Evolutionary conservation across 1,284 basidiomycete species (phyloP), one percentile per base, ranked within the genome.

Genomic region (Sparassis latifolia): DNA sequence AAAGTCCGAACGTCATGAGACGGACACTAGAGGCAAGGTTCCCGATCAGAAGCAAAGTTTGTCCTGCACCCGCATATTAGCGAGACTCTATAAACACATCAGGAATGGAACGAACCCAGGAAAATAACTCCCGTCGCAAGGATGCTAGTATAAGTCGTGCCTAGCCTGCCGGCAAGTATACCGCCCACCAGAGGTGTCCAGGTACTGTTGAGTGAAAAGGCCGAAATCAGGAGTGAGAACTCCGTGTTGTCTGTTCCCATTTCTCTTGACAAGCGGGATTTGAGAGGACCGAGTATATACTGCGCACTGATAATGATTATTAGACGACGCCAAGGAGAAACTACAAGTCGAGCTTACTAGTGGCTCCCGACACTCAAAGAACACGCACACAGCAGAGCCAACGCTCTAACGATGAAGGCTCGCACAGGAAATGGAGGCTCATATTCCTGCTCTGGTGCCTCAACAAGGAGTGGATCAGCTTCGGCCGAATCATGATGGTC

Each of bases 111-210:
- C 69, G 59, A 60, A 77, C 86, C 86, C 28, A 80, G 47, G 51
- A 89, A 76, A 29, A 90, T 82, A 28, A 84, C 70, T 0, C 82
- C 78, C 0, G 88, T 90, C 1, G 87, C 84, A 30, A 87, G 65
- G 41, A 90, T 82, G 52, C 85, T 83, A 0, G 83, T 80, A 40
- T 74, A 66, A 0, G 84, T 86, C 27, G 84, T 86, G 28, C 86
- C 86, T 3, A 90, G 73, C 47, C 75, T 75, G 52, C 81, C 82
- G 4, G 84, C 80, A 42, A 89, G 70, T 10, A 89, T 55, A 3
- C 85, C 84, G 10, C 82, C 85, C 0, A 88, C 73, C 3, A 90
- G 73, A 1, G 87, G 86, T 7, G 88, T 90, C 87, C 87, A 89
- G 39, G 87, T 89, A 53, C 83, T 82, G 61, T 89, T 90, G 37